Conservation (phyloP, 768 basidiomycete genomes). For the Gymnopilus junonius region DNA sequence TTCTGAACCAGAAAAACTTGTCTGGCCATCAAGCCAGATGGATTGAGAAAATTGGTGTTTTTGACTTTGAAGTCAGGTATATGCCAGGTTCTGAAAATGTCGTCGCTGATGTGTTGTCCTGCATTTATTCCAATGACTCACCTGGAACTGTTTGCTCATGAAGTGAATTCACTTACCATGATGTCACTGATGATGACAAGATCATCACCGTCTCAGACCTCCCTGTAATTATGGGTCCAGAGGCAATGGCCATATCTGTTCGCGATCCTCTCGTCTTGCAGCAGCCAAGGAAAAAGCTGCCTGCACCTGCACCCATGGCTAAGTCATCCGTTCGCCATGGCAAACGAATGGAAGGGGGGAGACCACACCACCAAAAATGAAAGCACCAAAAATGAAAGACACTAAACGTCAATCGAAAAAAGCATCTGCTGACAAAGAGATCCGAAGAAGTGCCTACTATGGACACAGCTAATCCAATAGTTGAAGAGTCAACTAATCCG, state of each 20-base stretch:
- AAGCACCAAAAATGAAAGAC: no score
- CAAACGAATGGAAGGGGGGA: no score
- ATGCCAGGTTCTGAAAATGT: conserved; percentile 32
- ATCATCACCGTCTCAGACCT: background rate
- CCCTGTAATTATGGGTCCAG: background rate
- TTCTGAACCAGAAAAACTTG: conserved; percentile 35
- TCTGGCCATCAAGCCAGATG: conserved; percentile 41
- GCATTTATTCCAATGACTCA: conserved; percentile 24
- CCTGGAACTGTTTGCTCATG: conserved; percentile 16
- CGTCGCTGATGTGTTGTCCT: conserved; percentile 35
- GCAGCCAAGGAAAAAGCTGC: background rate
- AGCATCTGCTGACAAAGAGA: no score
- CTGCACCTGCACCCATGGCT: no score
- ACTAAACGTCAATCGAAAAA: no score
- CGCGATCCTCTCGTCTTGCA: background rate
- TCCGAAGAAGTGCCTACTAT: no score
- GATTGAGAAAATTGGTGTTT: conserved; percentile 32
- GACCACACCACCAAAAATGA: no score
- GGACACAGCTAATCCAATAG: no score
- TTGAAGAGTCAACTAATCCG: no score
- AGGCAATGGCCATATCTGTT: background rate
- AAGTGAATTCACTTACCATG: conserved; percentile 23
- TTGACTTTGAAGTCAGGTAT: conserved; percentile 26
- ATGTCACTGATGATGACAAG: conserved; percentile 20
- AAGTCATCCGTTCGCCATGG: no score